phyloP scores from a whole-genome alignment of 1,284 basidiomycete species.

The Sporisorium graminicola region DNA sequence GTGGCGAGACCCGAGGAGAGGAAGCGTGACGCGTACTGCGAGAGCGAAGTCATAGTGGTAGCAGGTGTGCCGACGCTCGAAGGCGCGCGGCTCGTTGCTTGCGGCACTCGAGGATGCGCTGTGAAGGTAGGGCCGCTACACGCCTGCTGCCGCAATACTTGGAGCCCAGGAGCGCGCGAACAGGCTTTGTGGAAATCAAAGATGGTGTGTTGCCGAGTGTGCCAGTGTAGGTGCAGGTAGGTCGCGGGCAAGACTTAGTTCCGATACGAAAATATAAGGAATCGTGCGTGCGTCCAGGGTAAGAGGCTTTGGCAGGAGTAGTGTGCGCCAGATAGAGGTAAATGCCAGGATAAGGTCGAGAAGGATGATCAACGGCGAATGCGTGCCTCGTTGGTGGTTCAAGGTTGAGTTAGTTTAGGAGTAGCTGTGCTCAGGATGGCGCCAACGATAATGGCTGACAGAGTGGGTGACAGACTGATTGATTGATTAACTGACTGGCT shows the following conservation, averaged over 20 bases:
- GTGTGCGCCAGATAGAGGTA: neutral
- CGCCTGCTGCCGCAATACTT: conserved; percentile 8
- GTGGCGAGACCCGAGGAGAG: conserved; percentile 46
- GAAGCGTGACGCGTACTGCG: conserved; percentile 56
- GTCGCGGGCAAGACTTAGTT: neutral
- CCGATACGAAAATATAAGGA: neutral
- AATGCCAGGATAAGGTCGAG: neutral
- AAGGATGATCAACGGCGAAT: neutral
- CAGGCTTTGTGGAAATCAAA: conserved; percentile 24
- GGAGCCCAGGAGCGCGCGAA: conserved; percentile 19
- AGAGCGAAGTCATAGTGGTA: conserved; percentile 46
- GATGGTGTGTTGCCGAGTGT: neutral
- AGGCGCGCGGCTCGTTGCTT: neutral
- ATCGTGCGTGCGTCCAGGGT: neutral
- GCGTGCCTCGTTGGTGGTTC: neutral
- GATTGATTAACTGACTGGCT: neutral
- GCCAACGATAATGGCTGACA: neutral
- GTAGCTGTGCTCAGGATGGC: neutral
- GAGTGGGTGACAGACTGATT: neutral
- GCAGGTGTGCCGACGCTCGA: neutral
- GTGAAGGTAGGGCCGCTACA: conserved; percentile 21
- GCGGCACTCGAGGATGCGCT: neutral
- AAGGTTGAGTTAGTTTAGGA: neutral
- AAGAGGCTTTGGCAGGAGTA: neutral
- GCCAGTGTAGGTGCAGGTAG: neutral